A percentile compares a stretch with the other conserved stretches of the same genome.
Evolutionary conservation across 768 basidiomycete genomes (phyloP).

Genomic region (Naematelia encephala): DNA sequence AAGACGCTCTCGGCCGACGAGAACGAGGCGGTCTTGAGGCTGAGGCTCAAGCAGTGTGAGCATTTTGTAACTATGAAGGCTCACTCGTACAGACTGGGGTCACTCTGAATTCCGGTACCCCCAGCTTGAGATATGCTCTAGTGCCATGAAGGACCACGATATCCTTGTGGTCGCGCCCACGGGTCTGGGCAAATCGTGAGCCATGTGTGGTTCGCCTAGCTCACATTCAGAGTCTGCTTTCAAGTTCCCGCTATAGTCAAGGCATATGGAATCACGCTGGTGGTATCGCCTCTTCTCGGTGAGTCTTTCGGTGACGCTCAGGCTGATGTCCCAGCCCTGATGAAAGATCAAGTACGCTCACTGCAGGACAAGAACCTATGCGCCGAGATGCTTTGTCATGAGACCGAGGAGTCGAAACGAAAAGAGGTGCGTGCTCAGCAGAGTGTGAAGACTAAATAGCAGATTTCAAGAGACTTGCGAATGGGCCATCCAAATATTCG

Average conservation of each 20-base stretch:
- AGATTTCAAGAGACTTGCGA: conserved; percentile 42
- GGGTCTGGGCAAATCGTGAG: conserved; percentile 49
- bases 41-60: conserved; percentile 42
- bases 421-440: conserved; percentile 19
- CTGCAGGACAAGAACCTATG: conserved; percentile 30
- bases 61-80: not conserved
- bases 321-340: conserved; percentile 30
- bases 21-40: conserved; percentile 24
- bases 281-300: conserved; percentile 48
- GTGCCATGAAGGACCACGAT: conserved; percentile 42
- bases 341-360: conserved; percentile 46
- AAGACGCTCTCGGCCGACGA: conserved; percentile 40
- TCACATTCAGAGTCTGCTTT: conserved; percentile 41
- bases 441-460: not conserved
- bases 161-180: conserved; percentile 49
- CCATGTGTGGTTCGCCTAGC: not conserved
- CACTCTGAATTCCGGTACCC: conserved; percentile 38
- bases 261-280: conserved; percentile 46
- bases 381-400: conserved; percentile 40
- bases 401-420: conserved; percentile 23
- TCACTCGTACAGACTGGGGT: conserved; percentile 37
- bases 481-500: conserved; percentile 45
- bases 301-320: conserved; percentile 6
- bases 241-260: conserved; percentile 48
- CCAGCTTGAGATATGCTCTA: conserved; percentile 44